Conservation (phyloP, 208 protist species). For the Polymyxa betae region DNA sequence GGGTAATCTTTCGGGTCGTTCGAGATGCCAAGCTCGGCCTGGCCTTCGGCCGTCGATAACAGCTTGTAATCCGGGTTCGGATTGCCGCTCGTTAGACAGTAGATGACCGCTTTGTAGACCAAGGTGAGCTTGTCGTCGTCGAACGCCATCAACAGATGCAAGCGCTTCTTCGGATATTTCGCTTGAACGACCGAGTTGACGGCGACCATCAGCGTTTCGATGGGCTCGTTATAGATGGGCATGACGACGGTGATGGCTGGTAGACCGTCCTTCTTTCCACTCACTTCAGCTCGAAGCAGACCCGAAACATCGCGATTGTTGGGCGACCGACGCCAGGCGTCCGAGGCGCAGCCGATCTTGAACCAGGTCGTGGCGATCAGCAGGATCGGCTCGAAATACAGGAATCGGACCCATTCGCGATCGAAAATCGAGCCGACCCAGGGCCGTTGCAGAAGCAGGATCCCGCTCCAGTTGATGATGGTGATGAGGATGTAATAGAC, state of each 20-base stretch:
- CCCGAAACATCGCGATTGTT: background rate
- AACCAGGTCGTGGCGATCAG: slow-evolving; percentile 48
- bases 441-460: background rate
- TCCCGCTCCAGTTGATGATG: slow-evolving; percentile 11
- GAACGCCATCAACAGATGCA: slow-evolving; percentile 49
- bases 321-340: slow-evolving; percentile 42
- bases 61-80: slow-evolving; percentile 16
- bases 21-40: slow-evolving; percentile 23
- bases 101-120: slow-evolving; percentile 49
- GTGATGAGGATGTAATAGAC: slow-evolving; percentile 10
- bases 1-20: slow-evolving; percentile 10
- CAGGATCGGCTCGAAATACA: slow-evolving; percentile 29
- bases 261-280: background rate
- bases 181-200: slow-evolving; percentile 5
- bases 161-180: slow-evolving; percentile 31
- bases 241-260: slow-evolving; percentile 41
- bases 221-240: slow-evolving; percentile 48
- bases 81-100: slow-evolving; percentile 53
- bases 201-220: slow-evolving; percentile 48
- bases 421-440: slow-evolving; percentile 29
- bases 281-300: background rate
- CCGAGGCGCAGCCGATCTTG: slow-evolving; percentile 29
- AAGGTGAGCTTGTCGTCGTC: slow-evolving; percentile 49
- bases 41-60: slow-evolving; percentile 17
- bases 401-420: slow-evolving; percentile 23